Evolutionary conservation across 371 early-diverging fungal genomes (phyloP), one percentile per base, ranked within the genome.

Genomic region (Mucor sp.): DNA sequence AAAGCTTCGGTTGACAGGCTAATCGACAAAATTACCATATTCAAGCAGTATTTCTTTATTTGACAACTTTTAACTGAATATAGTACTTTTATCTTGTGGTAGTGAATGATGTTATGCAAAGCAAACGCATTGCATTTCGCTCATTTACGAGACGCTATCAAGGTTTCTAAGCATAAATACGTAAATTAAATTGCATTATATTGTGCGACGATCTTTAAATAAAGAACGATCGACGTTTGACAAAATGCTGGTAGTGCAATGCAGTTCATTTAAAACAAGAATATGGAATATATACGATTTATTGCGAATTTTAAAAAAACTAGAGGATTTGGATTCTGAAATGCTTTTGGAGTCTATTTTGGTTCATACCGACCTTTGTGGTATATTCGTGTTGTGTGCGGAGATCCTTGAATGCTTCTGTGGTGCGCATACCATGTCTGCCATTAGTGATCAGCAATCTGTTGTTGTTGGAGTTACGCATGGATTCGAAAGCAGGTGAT

Each of bases 341-440:
- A 77, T 94, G 88, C 69, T 88, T 89, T 81, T 96, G 95, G 63
- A 96, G 75, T 71, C 86, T 89, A 85, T 96, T 96, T 73, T 89
- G 87, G 63, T 93, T 91, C 66, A 90, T 76, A 28, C 96, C 97
- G 30, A 93, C 86, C 37, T 90, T 79, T 28, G 91, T 86, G 70
- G 86, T 78, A 79, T 87, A 92, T 62, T 93, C 87, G 39, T 91
- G 81, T 55, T 78, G 81, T n/a, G 71, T 58, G 41, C 89, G 87
- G 66, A 83, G 77, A 58, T 87, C 90, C 74, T 85, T 79, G 61
- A 77, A 83, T 2, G 81, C 81, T 57, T 83, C 84, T 12, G 72
- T 65, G 3, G 78, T 64, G 19, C 75, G 75, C 39, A 75, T 65
- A 37, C 62, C 58, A 11, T 58, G 68, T 4, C 69, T 62, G n/a